phyloP scores from a whole-genome alignment of 352 stramenopile genomes.

The Globisporangium spiculum region DNA sequence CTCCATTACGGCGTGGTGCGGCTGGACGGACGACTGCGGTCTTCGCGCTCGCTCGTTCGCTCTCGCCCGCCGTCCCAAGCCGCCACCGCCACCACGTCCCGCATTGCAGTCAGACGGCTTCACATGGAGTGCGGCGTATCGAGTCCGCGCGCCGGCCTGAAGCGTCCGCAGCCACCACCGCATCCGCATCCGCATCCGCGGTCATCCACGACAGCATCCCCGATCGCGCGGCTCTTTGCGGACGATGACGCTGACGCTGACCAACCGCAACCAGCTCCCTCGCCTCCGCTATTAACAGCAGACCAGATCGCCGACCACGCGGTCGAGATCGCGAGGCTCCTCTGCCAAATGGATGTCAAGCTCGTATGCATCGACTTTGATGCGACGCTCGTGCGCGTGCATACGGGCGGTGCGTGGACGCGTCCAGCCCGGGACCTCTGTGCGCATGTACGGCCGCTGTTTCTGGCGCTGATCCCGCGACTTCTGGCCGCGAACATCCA shows the following conservation, averaged over 20 bases:
- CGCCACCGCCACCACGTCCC: conserved; percentile 13
- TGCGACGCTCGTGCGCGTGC: conserved; percentile 71
- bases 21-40: neutral
- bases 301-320: conserved; percentile 13
- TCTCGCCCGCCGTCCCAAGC: neutral
- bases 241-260: neutral
- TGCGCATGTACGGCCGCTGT: conserved; percentile 58
- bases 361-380: conserved; percentile 87
- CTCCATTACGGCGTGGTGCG: neutral
- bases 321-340: conserved; percentile 34
- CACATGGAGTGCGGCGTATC: conserved; percentile 12
- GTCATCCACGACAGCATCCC: neutral
- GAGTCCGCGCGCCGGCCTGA: neutral
- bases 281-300: neutral
- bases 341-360: conserved; percentile 41
- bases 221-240: conserved; percentile 5
- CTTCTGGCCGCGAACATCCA: conserved; percentile 36
- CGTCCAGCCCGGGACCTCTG: conserved; percentile 37
- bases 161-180: neutral
- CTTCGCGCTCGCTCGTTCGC: conserved; percentile 1
- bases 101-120: conserved; percentile 14
- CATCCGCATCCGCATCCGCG: neutral
- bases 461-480: conserved; percentile 54
- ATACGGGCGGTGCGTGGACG: conserved; percentile 67
- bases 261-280: neutral